Percentiles rank a stretch among this genome's conserved stretches.
Evolutionary conservation across 805 yeast genomes (phyloP).

Genomic region (Helenozyma rhizophorensis): DNA sequence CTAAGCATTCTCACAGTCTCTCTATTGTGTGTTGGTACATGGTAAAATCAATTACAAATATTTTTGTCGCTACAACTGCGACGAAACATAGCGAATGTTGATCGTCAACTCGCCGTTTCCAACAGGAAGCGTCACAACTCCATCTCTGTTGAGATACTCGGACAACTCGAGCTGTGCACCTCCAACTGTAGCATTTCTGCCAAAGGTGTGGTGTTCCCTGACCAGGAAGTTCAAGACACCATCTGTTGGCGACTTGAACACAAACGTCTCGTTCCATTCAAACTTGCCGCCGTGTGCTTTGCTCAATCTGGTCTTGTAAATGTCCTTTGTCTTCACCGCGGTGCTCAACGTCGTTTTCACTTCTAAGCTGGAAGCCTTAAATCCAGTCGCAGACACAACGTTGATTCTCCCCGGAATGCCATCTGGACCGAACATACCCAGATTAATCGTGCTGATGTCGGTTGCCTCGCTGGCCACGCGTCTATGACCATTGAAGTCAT

Average conservation of each 20-base stretch:
- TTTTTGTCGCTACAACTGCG: conserved; percentile 6
- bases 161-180: conserved; percentile 48
- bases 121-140: conserved; percentile 33
- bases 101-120: conserved; percentile 41
- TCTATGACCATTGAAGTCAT: conserved; percentile 14
- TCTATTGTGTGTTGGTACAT: no score
- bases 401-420: conserved; percentile 53
- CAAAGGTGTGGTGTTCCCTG: conserved; percentile 65
- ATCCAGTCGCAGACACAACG: conserved; percentile 44
- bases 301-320: conserved; percentile 59
- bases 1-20: no score
- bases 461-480: conserved; percentile 23
- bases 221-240: conserved; percentile 58
- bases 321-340: conserved; percentile 46
- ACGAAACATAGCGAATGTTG: conserved; percentile 27
- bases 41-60: no score
- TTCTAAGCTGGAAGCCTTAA: conserved; percentile 34
- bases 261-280: conserved; percentile 59
- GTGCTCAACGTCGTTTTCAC: conserved; percentile 52
- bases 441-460: conserved; percentile 33
- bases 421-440: conserved; percentile 30
- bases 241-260: conserved; percentile 63
- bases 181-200: conserved; percentile 65
- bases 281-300: conserved; percentile 46
- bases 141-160: conserved; percentile 45